Evolutionary conservation across 1,284 basidiomycete genomes (phyloP).

Genomic region (Hymenochaete sp.): DNA sequence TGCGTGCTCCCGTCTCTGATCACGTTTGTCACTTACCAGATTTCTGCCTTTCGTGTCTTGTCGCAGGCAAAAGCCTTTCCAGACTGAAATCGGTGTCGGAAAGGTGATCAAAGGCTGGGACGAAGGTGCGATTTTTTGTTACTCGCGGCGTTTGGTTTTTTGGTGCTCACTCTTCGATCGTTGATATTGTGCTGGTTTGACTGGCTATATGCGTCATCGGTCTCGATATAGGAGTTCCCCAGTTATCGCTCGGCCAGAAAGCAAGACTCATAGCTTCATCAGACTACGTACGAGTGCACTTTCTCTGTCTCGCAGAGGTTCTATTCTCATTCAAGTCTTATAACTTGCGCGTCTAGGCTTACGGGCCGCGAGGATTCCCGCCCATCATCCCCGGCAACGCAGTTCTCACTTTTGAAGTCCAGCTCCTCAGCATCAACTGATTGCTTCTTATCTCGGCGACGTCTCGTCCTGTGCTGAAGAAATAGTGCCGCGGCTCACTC

Average conservation of each 20-base stretch:
- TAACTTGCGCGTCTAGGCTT: slow-evolving; percentile 38
- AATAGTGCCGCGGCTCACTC: neutral
- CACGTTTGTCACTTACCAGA: neutral
- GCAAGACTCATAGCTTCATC: slow-evolving; percentile 59
- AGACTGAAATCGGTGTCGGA: slow-evolving; percentile 69
- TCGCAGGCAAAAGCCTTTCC: slow-evolving; percentile 50
- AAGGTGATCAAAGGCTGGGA: slow-evolving; percentile 89
- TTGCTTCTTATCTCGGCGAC: neutral
- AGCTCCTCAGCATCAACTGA: slow-evolving; percentile 64
- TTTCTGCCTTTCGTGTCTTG: neutral
- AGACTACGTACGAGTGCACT: slow-evolving; percentile 49
- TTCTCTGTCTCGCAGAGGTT: slow-evolving; percentile 12
- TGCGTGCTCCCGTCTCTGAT: slow-evolving; percentile 23
- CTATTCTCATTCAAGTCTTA: neutral
- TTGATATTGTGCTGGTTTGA: too few relatives aligned
- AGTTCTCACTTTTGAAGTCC: slow-evolving; percentile 73
- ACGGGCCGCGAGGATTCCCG: slow-evolving; percentile 66
- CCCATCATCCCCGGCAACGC: slow-evolving; percentile 75
- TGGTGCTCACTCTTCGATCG: neutral
- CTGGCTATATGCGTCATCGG: slow-evolving; percentile 12
- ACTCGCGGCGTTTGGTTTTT: slow-evolving; percentile 7
- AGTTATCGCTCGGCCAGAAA: slow-evolving; percentile 73
- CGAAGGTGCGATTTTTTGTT: slow-evolving; percentile 50
- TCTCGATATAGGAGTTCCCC: slow-evolving; percentile 48
- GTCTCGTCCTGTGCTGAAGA: neutral